Evolutionary conservation across 2,329 filamentous ascomycete species (phyloP), one percentile per base, ranked within the genome.

Genomic region (Trichoderma sp.): DNA sequence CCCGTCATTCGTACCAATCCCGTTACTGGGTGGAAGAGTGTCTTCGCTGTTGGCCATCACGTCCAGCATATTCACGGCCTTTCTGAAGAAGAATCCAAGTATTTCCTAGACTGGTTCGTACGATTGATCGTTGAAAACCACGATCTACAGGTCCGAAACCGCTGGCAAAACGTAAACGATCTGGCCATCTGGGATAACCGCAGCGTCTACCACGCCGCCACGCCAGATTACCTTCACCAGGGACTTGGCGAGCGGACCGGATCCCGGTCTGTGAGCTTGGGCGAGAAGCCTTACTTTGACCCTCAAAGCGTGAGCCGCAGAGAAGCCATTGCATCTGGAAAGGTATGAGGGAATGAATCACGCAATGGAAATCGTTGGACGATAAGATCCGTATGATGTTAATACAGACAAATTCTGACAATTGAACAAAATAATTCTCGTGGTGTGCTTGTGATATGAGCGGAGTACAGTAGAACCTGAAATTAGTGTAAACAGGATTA

Each of bases 171-270:
- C 71, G 83, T 86, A 79, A 89, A 89, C 74, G 88, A 90, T 78
- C 80, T 88, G 5, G 89, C 90, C 1, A 91, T 93, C 77, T 93
- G 92, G 92, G 91, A 93, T 80, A 93, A 93, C 79, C 83, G 87
- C 68, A 86, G 83, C 35, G 88, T 84, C 12, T 86, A 83, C 78
- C 86, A 88, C 76, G 86, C 87, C 50, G 91, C 90, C 0, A 93
- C 90, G 0, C 91, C 89, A 77, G 92, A 93, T 78, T 93, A 92
- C 14, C 16, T 74, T 33, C 31, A 74, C 6, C 84, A 79, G 5
- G 85, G 83, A 8, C 83, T 84, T 1, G 85, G 84, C 7, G 84
- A 84, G 1, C 80, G 86, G 4, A 81, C 82, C n/a, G 86, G 86
- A 4, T 83, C 87, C 74, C 80, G 86, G 1, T 85, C 86, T 0